These are phyloP conservation scores for Neofusicoccum kwambonambiense DNA, from an alignment of 2,329 filamentous ascomycete genomes.

Conservation along the genomic window DNA sequence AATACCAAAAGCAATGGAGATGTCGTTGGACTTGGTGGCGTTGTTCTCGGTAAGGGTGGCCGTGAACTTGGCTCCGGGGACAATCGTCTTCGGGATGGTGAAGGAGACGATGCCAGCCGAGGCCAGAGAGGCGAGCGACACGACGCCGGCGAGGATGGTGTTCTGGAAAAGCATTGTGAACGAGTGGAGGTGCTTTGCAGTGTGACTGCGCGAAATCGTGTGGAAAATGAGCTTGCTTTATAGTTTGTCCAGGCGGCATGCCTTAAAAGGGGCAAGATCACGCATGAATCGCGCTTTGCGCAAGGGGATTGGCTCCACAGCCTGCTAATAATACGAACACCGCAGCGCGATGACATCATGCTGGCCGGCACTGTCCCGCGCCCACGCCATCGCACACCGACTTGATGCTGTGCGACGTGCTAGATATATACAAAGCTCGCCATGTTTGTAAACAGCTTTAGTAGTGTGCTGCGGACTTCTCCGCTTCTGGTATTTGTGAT, in stretches of 20 bases:
- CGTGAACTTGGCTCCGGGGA: not conserved
- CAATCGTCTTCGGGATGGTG: constrained; percentile 2
- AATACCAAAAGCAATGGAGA: constrained; percentile 7
- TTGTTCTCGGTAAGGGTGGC: constrained; percentile 2
- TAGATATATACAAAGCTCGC: no score
- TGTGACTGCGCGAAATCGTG: not conserved
- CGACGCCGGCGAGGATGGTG: constrained; percentile 4
- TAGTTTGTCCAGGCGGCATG: not conserved
- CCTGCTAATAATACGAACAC: not conserved
- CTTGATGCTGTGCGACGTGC: no score
- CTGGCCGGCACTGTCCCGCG: not conserved
- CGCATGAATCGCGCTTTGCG: not conserved
- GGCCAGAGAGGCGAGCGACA: constrained; percentile 1
- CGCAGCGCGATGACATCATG: not conserved
- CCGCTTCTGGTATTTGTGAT: no score
- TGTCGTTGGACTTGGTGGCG: constrained; percentile 1
- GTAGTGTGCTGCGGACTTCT: no score
- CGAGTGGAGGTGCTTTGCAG: not conserved
- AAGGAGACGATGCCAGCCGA: constrained; percentile 11
- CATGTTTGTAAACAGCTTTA: no score
- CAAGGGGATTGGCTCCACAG: not conserved
- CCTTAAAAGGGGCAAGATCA: constrained; percentile 2
- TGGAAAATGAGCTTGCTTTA: not conserved
- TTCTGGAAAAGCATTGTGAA: not conserved
- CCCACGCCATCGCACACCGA: not conserved